Conservation (phyloP, 805 yeast genomes). For the Cyberlindnera sargentensis region DNA sequence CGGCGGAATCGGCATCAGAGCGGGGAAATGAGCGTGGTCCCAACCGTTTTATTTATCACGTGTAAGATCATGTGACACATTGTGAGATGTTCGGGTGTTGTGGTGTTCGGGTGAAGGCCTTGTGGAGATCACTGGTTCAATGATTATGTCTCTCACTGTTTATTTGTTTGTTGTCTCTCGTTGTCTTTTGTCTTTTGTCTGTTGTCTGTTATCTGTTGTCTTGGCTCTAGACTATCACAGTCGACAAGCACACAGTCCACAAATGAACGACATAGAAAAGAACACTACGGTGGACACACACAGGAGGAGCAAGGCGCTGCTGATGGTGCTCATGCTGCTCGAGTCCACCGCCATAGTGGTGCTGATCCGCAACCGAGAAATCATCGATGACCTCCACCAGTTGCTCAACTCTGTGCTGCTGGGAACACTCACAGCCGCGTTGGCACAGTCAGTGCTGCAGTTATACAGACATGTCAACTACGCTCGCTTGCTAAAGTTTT, state of each 20-base stretch:
- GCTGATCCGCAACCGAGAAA: slow-evolving; percentile 17
- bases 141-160: too few relatives aligned
- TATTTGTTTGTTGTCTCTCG: neutral
- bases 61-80: too few relatives aligned
- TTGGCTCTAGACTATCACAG: neutral
- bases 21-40: too few relatives aligned
- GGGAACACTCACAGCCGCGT: slow-evolving; percentile 18
- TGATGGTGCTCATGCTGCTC: slow-evolving; percentile 6
- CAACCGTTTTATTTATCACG: too few relatives aligned
- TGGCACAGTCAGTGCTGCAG: slow-evolving; percentile 21
- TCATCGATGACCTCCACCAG: slow-evolving; percentile 18
- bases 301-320: slow-evolving; percentile 5
- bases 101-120: too few relatives aligned
- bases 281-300: slow-evolving; percentile 4
- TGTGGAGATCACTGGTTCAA: too few relatives aligned
- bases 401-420: slow-evolving; percentile 19
- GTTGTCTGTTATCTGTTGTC: too few relatives aligned
- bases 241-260: neutral
- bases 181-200: neutral
- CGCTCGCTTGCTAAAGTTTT: slow-evolving; percentile 33
- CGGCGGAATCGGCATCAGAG: too few relatives aligned
- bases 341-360: slow-evolving; percentile 6
- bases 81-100: too few relatives aligned
- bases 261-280: slow-evolving; percentile 15
- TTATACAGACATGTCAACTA: slow-evolving; percentile 16